Evolutionary conservation across 2,329 filamentous ascomycete species (phyloP).

Genomic region (Acrocalymma vagum): DNA sequence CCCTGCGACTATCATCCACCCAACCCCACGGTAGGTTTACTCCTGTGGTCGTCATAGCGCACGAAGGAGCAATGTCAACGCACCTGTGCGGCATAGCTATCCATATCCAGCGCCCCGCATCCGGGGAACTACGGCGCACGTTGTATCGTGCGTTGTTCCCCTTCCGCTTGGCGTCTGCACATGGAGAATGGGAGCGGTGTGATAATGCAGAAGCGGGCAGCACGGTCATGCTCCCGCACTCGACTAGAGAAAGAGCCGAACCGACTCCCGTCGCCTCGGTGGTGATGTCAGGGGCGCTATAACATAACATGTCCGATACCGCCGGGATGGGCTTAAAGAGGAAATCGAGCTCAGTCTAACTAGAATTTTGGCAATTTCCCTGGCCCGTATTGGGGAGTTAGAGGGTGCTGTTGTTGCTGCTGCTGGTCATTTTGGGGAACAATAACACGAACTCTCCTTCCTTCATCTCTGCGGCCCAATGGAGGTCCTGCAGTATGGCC

Average conservation of each 20-base stretch:
- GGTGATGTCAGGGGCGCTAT: conserved; percentile 7
- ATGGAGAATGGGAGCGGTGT: conserved; percentile 28
- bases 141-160: neutral
- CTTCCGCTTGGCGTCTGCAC: conserved; percentile 22
- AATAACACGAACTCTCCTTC: conserved; percentile 41
- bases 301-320: neutral
- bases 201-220: conserved; percentile 33
- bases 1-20: too few species aligned
- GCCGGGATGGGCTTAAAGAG: neutral
- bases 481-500: conserved; percentile 16
- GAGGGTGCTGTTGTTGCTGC: conserved; percentile 4
- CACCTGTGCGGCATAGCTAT: conserved; percentile 12
- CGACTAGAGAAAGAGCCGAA: too few species aligned
- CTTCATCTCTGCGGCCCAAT: conserved; percentile 29
- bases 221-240: too few species aligned
- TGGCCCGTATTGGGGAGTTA: conserved; percentile 14
- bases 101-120: conserved; percentile 28
- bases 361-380: conserved; percentile 15
- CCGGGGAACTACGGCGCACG: conserved; percentile 28
- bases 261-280: too few species aligned
- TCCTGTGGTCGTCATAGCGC: too few species aligned
- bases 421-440: conserved; percentile 21
- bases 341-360: neutral
- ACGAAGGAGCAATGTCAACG: conserved; percentile 6
- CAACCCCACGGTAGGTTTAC: too few species aligned